phyloP scores from a whole-genome alignment of 768 basidiomycete genomes.

The Suillus brevipes region DNA sequence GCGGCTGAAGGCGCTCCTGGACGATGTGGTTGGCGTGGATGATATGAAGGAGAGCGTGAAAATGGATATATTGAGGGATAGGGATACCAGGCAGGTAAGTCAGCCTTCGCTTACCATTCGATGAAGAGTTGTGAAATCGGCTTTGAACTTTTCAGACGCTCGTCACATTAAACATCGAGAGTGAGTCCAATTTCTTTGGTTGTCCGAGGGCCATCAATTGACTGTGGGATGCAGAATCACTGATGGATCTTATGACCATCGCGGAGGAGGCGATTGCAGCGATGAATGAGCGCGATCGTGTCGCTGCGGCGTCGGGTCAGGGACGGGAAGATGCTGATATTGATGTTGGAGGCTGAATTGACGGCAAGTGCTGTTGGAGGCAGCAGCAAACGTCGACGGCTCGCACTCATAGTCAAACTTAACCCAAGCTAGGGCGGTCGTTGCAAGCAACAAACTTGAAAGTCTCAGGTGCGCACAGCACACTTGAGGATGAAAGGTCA shows the following conservation, averaged over 20 bases:
- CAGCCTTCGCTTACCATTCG: background rate
- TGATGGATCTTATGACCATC: slow-evolving; percentile 33
- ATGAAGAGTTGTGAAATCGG: background rate
- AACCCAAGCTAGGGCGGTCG: background rate
- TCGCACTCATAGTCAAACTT: background rate
- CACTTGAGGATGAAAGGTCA: background rate
- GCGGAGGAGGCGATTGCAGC: slow-evolving; percentile 35
- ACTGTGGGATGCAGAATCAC: slow-evolving; percentile 26
- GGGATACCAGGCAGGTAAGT: slow-evolving; percentile 43
- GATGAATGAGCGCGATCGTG: slow-evolving; percentile 31
- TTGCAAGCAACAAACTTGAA: background rate
- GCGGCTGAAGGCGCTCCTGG: slow-evolving; percentile 36
- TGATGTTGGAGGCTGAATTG: background rate
- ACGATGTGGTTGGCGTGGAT: slow-evolving; percentile 40
- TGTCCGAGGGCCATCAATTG: background rate
- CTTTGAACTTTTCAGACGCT: slow-evolving; percentile 33
- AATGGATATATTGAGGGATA: slow-evolving; percentile 44
- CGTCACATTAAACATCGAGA: slow-evolving; percentile 47
- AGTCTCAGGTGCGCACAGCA: background rate
- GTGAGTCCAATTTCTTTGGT: slow-evolving; percentile 28
- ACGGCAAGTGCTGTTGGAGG: background rate
- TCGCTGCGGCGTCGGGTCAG: slow-evolving; percentile 14
- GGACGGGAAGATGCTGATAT: slow-evolving; percentile 9
- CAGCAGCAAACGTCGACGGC: no score
- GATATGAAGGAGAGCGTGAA: slow-evolving; percentile 35